phyloP scores from a whole-genome alignment of 495 filamentous ascomycete species.

The Stereocaulon alpinum region DNA sequence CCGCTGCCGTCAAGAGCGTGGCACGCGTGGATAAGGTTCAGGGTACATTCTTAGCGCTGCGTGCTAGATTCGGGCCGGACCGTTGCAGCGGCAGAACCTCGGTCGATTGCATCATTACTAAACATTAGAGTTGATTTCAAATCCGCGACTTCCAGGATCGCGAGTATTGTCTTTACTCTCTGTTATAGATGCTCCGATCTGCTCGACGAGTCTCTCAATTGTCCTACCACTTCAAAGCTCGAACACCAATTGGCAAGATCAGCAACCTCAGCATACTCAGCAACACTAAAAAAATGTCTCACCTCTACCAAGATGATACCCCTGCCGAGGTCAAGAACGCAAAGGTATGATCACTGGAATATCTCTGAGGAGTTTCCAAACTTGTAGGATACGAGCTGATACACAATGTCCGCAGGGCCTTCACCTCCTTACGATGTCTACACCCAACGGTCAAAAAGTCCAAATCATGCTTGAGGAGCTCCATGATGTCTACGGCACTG shows the following conservation, averaged over 20 bases:
- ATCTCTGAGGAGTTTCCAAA: background rate
- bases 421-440: constrained; percentile 24
- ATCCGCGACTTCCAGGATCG: background rate
- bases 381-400: background rate
- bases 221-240: constrained; percentile 5
- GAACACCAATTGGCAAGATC: constrained; percentile 11
- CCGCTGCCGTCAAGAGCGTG: no score
- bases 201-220: constrained; percentile 11
- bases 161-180: background rate
- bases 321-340: constrained; percentile 26
- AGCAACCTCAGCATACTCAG: constrained; percentile 1
- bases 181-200: constrained; percentile 16
- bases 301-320: constrained; percentile 23
- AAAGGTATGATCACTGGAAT: constrained; percentile 15
- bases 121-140: background rate
- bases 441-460: constrained; percentile 27
- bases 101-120: background rate
- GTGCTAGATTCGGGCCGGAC: background rate
- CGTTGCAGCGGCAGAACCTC: background rate
- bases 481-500: constrained; percentile 38
- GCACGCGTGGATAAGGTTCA: no score
- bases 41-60: no score
- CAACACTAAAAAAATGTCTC: constrained; percentile 17
- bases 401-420: constrained; percentile 18
- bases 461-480: constrained; percentile 29